Evolutionary conservation across 2,329 filamentous ascomycete species (phyloP).

Genomic region (Bimuria novae-zelandiae): DNA sequence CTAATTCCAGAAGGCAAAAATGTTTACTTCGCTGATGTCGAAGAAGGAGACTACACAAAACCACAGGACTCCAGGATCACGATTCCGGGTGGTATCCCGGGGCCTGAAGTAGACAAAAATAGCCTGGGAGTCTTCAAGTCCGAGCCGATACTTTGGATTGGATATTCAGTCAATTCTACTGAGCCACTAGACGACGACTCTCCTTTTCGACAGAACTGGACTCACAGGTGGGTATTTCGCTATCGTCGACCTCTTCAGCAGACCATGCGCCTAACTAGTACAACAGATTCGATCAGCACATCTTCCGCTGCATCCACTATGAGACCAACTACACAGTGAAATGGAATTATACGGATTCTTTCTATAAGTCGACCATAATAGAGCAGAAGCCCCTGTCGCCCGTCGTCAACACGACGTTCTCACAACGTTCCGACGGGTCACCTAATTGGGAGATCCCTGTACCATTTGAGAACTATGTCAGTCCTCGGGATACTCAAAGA

Average conservation of each 20-base stretch:
- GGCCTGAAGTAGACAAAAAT: conserved; percentile 14
- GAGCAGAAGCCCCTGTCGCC: conserved; percentile 30
- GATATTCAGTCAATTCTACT: conserved; percentile 36
- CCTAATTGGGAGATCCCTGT: conserved; percentile 39
- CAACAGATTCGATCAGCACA: conserved; percentile 36
- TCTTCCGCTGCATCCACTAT: conserved; percentile 41
- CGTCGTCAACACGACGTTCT: conserved; percentile 38
- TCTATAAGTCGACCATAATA: conserved; percentile 27
- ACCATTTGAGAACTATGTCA: conserved; percentile 31
- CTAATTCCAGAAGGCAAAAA: conserved; percentile 35
- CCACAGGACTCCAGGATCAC: conserved; percentile 30
- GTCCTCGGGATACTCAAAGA: conserved; percentile 27
- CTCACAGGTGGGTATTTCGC: too few relatives aligned
- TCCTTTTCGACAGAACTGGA: conserved; percentile 32
- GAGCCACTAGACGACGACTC: conserved; percentile 24
- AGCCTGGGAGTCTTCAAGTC: conserved; percentile 38
- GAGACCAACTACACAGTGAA: conserved; percentile 41
- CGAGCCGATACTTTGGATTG: conserved; percentile 44
- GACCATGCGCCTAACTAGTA: too few relatives aligned
- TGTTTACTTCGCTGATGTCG: conserved; percentile 37
- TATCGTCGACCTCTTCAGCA: too few relatives aligned
- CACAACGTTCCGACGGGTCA: conserved; percentile 42
- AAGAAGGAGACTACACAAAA: conserved; percentile 32
- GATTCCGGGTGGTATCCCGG: conserved; percentile 37
- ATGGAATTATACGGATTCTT: conserved; percentile 38